Evolutionary conservation across 208 protist genomes (phyloP).

Genomic region (Trichomonas gallinae): DNA sequence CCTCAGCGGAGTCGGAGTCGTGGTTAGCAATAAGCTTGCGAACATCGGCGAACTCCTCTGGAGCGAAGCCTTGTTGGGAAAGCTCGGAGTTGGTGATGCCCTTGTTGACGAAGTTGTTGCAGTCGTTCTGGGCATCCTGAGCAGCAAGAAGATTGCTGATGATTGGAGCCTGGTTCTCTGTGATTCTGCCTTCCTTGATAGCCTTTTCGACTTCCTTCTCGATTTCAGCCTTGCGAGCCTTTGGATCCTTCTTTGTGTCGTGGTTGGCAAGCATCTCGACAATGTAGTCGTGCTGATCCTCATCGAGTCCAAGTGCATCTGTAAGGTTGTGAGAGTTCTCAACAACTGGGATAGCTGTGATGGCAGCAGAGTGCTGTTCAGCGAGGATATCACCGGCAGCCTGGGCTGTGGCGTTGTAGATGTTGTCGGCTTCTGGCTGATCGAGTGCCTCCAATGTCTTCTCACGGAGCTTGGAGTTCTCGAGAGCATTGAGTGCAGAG

Average conservation of each 20-base stretch:
- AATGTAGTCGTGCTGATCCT: not conserved
- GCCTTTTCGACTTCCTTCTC: not conserved
- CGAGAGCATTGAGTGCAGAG: not conserved
- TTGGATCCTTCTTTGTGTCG: not conserved
- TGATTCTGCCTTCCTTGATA: not conserved
- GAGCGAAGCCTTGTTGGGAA: not conserved
- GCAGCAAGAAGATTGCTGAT: not conserved
- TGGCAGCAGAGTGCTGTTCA: not conserved
- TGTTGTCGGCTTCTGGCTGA: not conserved
- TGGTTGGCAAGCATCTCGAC: not conserved
- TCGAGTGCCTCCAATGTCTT: not conserved
- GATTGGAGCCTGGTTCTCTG: not conserved
- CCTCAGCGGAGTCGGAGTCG: not conserved
- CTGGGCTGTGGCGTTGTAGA: not conserved
- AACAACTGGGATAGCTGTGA: not conserved
- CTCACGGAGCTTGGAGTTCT: not conserved
- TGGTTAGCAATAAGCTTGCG: not conserved
- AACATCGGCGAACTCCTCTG: not conserved
- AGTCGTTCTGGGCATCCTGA: not conserved
- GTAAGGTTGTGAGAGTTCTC: not conserved
- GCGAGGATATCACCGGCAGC: not conserved
- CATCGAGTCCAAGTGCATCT: not conserved
- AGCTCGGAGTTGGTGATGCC: not conserved
- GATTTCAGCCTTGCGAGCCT: not conserved
- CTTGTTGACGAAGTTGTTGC: not conserved